These are phyloP conservation scores for Salix exigua DNA, from an alignment of 345 rosid species.

Conservation along the genomic window DNA sequence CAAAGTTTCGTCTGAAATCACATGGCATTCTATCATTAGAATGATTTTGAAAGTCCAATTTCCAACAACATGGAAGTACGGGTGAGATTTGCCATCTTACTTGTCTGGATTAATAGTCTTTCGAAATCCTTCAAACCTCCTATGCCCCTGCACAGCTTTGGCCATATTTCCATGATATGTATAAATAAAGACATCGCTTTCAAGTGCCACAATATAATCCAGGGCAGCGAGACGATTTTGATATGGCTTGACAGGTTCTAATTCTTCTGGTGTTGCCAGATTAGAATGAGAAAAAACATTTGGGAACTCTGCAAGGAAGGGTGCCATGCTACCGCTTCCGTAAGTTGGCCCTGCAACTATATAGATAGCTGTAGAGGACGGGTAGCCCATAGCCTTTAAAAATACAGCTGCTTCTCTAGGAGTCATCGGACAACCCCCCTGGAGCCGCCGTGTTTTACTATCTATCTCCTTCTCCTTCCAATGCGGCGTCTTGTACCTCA, in stretches of 20 bases:
- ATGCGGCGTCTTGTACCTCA: constrained; percentile 78
- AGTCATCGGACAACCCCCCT: constrained; percentile 97
- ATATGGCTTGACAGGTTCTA: constrained; percentile 63
- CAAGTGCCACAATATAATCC: constrained; percentile 85
- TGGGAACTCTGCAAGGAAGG: constrained; percentile 72
- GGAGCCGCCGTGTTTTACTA: constrained; percentile 52
- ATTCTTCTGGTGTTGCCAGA: constrained; percentile 74
- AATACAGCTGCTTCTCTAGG: constrained; percentile 95
- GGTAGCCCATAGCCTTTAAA: constrained; percentile 95
- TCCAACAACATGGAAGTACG: neutral
- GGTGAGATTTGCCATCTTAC: constrained; percentile 22
- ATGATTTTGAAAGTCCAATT: neutral
- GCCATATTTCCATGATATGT: constrained; percentile 99
- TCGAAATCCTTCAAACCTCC: constrained; percentile 78
- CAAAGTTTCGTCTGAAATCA: constrained; percentile 60
- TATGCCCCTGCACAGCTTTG: constrained; percentile 92
- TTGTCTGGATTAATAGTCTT: constrained; percentile 86
- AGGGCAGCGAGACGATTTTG: constrained; percentile 93
- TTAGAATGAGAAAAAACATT: constrained; percentile 75
- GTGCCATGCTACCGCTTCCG: constrained; percentile 75
- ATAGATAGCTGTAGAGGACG: constrained; percentile 73
- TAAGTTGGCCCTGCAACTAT: constrained; percentile 91
- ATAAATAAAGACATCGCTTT: constrained; percentile 87
- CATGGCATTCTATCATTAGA: neutral
- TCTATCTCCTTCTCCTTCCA: constrained; percentile 99